Evolutionary conservation across 2,329 filamentous ascomycete species (phyloP), one percentile per base, ranked within the genome.

Genomic region (Ceratocystis papillata): DNA sequence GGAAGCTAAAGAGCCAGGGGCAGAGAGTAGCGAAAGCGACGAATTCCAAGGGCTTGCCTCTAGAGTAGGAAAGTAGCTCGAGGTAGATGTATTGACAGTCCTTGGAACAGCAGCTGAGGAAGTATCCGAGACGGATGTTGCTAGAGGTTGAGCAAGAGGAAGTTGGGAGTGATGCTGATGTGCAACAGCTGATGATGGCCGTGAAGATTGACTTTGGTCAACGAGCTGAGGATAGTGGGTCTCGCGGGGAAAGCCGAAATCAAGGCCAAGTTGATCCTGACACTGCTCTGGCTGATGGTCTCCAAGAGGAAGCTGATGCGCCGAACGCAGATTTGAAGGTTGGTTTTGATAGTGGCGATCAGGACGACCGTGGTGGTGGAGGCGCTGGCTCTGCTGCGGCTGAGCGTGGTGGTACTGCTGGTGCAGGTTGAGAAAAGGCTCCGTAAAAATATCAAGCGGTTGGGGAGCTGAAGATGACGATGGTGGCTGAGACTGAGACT

Each of bases 251-350:
- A 59, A 30, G 55, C 55, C n/a, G 30, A 59, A 59, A 37, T 59
- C 30, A 37, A 59, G 33, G 55, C 30, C 5, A n/a, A 59, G 28
- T 15, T 28, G 61, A 28, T 63, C 28, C 44, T 63, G 59, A n/a
- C 28, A 41, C 30, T 67, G 62, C n/a, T 25, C 41, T 17, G 17
- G 22, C 33, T 59, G 75, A 64, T 72, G 70, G 25, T 70, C 70
- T 63, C 73, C 22, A 28, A 45, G 57, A 41, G 15, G 55, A 6
- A 20, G 45, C 50, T 30, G 30, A 10, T 66, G 65, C 17, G 28
- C 22, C 2, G 28, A 37, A 37, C 33, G 15, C 28, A 37, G 71
- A 17, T 73, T 37, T 28, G 65, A 41, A 48, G 60, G 63, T 53
- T 62, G 62, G 1, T 63, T 63, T 5, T 44, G 59, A 37, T 66